A percentile compares a stretch with the other conserved stretches of the same genome.
Evolutionary conservation across 495 filamentous ascomycete species (phyloP).

Genomic region (Lophiostoma macrostomum): DNA sequence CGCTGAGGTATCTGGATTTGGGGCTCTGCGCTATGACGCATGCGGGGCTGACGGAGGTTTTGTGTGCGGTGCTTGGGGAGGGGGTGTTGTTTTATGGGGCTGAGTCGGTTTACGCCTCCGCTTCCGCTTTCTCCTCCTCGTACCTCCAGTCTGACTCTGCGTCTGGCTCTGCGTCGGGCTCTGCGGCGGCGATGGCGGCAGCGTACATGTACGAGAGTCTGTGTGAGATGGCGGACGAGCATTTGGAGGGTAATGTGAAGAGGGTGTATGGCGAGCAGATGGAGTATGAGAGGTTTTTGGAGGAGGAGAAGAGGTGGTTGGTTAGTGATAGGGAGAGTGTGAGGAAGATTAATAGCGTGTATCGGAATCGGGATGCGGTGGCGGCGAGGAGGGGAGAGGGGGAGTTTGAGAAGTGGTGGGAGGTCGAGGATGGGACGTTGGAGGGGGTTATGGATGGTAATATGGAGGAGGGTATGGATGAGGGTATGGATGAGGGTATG

Average conservation of each 20-base stretch:
- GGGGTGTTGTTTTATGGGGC: no score
- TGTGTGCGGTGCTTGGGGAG: slow-evolving; percentile 13
- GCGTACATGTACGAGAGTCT: slow-evolving; percentile 19
- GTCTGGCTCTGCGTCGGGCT: no score
- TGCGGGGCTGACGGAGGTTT: slow-evolving; percentile 11
- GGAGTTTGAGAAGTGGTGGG: slow-evolving; percentile 38
- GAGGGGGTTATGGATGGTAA: slow-evolving; percentile 22
- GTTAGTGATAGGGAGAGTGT: slow-evolving; percentile 39
- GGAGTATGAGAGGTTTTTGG: slow-evolving; percentile 33
- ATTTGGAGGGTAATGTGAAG: slow-evolving; percentile 34
- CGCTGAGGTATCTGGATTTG: slow-evolving; percentile 15
- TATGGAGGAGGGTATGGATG: slow-evolving; percentile 16
- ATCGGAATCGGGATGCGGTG: slow-evolving; percentile 43
- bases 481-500: no score
- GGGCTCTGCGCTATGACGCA: slow-evolving; percentile 14
- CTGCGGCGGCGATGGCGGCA: slow-evolving; percentile 6
- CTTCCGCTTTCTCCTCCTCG: no score
- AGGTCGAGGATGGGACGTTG: slow-evolving; percentile 31
- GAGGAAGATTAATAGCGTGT: slow-evolving; percentile 44
- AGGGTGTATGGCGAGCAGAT: slow-evolving; percentile 25
- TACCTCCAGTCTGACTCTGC: no score
- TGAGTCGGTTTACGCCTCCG: no score
- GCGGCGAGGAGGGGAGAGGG: slow-evolving; percentile 38
- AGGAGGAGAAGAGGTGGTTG: slow-evolving; percentile 39
- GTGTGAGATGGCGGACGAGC: slow-evolving; percentile 5